Evolutionary conservation across 257 asterid genomes (phyloP).

Genomic region (Solanum etuberosum): DNA sequence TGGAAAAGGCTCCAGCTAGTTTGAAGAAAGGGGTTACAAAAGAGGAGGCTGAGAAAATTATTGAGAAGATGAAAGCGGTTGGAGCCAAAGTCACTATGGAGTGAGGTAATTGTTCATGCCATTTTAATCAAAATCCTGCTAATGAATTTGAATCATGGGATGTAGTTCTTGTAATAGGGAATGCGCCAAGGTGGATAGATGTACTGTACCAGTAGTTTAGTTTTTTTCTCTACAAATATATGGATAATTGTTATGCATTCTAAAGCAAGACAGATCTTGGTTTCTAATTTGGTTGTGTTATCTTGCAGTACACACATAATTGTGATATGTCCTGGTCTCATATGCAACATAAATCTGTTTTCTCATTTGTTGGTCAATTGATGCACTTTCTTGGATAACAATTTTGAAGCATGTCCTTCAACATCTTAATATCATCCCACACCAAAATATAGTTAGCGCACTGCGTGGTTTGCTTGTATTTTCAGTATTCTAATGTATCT

Average conservation of each 20-base stretch:
- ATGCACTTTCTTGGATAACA: background rate
- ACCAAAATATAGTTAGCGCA: no score
- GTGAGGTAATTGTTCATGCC: constrained; percentile 40
- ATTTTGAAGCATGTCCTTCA: background rate
- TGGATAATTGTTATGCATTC: background rate
- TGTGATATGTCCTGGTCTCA: background rate
- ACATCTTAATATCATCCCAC: background rate
- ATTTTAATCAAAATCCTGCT: background rate
- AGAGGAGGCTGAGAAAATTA: constrained; percentile 84
- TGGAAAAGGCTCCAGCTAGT: constrained; percentile 85
- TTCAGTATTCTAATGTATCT: background rate
- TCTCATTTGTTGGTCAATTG: background rate
- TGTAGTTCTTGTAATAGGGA: background rate
- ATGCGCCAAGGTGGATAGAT: background rate
- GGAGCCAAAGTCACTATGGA: constrained; percentile 84
- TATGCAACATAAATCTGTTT: background rate
- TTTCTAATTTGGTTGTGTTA: background rate
- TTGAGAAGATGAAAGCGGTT: constrained; percentile 66
- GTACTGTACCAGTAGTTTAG: background rate
- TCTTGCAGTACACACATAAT: background rate
- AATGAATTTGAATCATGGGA: background rate
- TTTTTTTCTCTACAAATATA: background rate
- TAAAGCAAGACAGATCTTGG: background rate
- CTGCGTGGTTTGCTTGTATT: background rate
- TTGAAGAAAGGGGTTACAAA: constrained; percentile 90